These are phyloP conservation scores for Eurotiales sp. DNA, from an alignment of 2,329 filamentous ascomycete species.

Conservation along the genomic window DNA sequence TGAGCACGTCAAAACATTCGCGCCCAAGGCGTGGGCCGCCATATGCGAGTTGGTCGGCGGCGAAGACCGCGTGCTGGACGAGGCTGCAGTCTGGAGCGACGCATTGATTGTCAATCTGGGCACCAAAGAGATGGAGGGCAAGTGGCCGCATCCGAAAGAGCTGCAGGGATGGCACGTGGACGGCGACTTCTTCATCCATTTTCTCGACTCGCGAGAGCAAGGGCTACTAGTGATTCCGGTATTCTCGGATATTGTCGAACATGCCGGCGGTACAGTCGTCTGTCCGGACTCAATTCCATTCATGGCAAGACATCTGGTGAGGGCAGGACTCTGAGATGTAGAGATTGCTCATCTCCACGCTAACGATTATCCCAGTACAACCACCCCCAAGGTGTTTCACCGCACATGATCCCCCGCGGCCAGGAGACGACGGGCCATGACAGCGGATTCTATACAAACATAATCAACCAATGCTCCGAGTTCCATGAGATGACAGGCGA, in stretches of 20 bases:
- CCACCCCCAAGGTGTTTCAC: conserved; percentile 62
- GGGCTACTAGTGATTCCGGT: conserved; percentile 64
- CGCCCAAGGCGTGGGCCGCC: conserved; percentile 63
- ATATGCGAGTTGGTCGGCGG: conserved; percentile 66
- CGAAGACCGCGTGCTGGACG: conserved; percentile 50
- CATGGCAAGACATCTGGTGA: conserved; percentile 54
- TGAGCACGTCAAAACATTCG: conserved; percentile 54
- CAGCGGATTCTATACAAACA: conserved; percentile 35
- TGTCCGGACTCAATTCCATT: conserved; percentile 57
- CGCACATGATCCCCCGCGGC: conserved; percentile 59
- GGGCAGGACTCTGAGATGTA: neutral
- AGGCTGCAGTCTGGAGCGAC: conserved; percentile 60
- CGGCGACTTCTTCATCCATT: conserved; percentile 70
- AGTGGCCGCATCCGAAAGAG: conserved; percentile 49
- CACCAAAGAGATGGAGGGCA: conserved; percentile 50
- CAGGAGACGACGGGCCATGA: conserved; percentile 27
- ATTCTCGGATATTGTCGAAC: conserved; percentile 59
- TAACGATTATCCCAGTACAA: conserved; percentile 36
- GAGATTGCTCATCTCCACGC: neutral
- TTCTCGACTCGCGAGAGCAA: conserved; percentile 67
- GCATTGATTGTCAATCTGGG: conserved; percentile 68
- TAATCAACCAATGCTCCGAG: conserved; percentile 37
- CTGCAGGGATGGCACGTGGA: conserved; percentile 64
- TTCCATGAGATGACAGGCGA: conserved; percentile 53
- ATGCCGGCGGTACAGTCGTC: conserved; percentile 63